A percentile compares a stretch with the other conserved stretches of the same genome.
Evolutionary conservation across 106 monocot species (phyloP).

Genomic region (Dioscorea dumetorum): DNA sequence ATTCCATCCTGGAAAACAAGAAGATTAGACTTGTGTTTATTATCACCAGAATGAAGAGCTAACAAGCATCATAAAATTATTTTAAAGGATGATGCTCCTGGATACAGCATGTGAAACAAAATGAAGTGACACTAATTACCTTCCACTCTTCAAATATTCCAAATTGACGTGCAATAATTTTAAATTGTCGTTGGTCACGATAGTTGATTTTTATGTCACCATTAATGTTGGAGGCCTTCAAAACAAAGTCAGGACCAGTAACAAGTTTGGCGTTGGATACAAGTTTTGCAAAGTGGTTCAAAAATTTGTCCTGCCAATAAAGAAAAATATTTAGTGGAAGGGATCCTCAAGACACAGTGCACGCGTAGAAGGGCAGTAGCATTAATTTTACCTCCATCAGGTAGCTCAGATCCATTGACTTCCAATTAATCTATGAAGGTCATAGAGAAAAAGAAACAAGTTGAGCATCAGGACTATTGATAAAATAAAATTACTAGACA

Average conservation of each 20-base stretch:
- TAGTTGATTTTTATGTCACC: constrained; percentile 80
- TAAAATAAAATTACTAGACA: constrained; percentile 1
- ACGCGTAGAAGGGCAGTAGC: not conserved
- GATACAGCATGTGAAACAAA: not conserved
- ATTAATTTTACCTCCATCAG: constrained; percentile 56
- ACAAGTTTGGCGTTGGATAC: constrained; percentile 62
- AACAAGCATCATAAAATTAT: not conserved
- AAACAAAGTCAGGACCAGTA: constrained; percentile 44
- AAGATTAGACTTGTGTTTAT: not conserved
- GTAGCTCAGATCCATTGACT: constrained; percentile 74
- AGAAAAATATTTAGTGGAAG: not conserved
- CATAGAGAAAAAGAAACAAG: constrained; percentile 8
- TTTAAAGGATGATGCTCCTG: not conserved
- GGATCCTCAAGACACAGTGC: not conserved
- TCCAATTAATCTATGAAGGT: constrained; percentile 70
- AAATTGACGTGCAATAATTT: constrained; percentile 82
- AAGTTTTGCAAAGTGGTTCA: constrained; percentile 60
- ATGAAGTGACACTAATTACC: constrained; percentile 27
- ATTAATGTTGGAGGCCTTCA: constrained; percentile 60
- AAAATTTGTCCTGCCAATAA: constrained; percentile 55
- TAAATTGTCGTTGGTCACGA: constrained; percentile 68
- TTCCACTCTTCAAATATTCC: constrained; percentile 99
- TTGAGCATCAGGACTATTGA: not conserved
- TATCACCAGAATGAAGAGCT: not conserved
- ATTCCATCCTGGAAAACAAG: constrained; percentile 73